Percentiles rank a stretch among this genome's conserved stretches.
phyloP scores from a whole-genome alignment of 257 asterid genomes.

The Solanum pennellii region DNA sequence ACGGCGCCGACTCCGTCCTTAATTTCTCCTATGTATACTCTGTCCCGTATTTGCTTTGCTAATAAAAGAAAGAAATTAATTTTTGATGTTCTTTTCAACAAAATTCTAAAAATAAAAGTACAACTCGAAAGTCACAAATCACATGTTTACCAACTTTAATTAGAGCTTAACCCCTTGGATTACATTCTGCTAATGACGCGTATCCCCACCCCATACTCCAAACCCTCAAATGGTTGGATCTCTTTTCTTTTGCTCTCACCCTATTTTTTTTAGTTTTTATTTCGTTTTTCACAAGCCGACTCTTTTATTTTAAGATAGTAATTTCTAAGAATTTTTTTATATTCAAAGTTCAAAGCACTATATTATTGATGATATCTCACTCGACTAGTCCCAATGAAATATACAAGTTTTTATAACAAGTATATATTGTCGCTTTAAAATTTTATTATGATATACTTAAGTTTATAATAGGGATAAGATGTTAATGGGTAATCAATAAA shows the following conservation, averaged over 20 bases:
- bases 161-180: background rate
- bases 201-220: background rate
- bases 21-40: background rate
- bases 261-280: background rate
- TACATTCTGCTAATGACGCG: background rate
- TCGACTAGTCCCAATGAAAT: too few species aligned
- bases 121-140: background rate
- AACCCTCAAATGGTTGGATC: background rate
- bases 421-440: too few species aligned
- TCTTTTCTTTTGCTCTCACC: background rate
- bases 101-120: background rate
- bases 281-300: rapidly evolving
- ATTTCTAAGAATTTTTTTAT: too few species aligned
- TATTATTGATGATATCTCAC: too few species aligned
- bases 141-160: background rate
- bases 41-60: background rate
- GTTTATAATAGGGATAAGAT: background rate
- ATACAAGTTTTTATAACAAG: too few species aligned
- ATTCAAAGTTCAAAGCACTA: too few species aligned
- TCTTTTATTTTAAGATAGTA: too few species aligned
- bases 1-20: background rate
- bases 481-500: too few species aligned
- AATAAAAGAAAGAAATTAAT: background rate
- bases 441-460: background rate
- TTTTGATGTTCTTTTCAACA: background rate